Conservation (phyloP, 257 asterid species). For the Pogostemon cablin region DNA sequence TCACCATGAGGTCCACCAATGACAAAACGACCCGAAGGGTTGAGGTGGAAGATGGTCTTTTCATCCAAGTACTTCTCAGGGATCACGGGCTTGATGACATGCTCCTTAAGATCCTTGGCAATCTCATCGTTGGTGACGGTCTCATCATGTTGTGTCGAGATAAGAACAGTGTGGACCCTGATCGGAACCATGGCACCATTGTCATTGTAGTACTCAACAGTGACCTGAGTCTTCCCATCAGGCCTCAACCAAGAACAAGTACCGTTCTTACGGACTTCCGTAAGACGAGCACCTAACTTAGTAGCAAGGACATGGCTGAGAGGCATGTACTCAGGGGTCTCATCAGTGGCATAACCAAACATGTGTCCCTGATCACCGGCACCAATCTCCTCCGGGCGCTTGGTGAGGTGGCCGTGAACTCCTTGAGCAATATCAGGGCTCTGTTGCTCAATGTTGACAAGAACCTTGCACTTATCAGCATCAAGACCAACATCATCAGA, state of each 20-base stretch:
- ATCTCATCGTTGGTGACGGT: conserved; percentile 49
- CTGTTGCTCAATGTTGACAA: conserved; percentile 44
- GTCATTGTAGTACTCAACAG: conserved; percentile 42
- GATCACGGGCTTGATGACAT: conserved; percentile 46
- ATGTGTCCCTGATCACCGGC: conserved; percentile 51
- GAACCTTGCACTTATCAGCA: conserved; percentile 48
- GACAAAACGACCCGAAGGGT: conserved; percentile 47
- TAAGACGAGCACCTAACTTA: conserved; percentile 41
- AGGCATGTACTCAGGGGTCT: conserved; percentile 50
- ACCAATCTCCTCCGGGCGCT: conserved; percentile 49
- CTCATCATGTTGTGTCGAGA: conserved; percentile 51
- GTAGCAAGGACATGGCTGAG: conserved; percentile 52
- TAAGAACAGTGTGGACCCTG: conserved; percentile 49
- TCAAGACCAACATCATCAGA: conserved; percentile 52
- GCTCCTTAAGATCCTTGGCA: conserved; percentile 46
- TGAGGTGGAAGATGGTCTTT: conserved; percentile 51
- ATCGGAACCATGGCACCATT: conserved; percentile 48
- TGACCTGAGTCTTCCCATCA: conserved; percentile 50
- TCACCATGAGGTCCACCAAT: conserved; percentile 54
- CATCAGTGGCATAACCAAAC: conserved; percentile 49
- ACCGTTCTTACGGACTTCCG: conserved; percentile 42
- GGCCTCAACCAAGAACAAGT: conserved; percentile 50
- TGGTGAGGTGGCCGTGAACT: conserved; percentile 48
- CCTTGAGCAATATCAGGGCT: conserved; percentile 48
- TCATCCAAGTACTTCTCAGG: conserved; percentile 46